These are phyloP conservation scores for Rutidosis leptorrhynchoides DNA, from an alignment of 129 eudicot genomes.

Conservation along the genomic window DNA sequence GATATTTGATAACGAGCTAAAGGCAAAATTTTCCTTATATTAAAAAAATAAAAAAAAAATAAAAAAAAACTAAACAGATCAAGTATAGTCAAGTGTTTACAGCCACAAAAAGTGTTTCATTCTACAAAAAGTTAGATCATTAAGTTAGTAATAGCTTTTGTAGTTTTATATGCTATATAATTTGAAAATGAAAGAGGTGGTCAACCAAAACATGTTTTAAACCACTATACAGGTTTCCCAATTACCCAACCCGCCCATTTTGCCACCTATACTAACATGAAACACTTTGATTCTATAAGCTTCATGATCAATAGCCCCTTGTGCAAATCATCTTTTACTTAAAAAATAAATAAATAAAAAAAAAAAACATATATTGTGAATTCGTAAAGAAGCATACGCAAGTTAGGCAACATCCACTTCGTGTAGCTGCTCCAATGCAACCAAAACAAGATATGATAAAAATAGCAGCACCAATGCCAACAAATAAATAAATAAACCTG, in stretches of 20 bases:
- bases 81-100: neutral
- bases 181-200: neutral
- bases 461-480: conserved; percentile 66
- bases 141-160: neutral
- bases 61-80: neutral
- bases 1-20: neutral
- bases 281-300: neutral
- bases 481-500: conserved; percentile 86
- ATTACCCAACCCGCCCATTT: neutral
- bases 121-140: neutral
- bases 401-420: conserved; percentile 84
- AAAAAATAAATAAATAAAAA: no score
- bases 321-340: neutral
- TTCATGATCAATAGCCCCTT: conserved; percentile 1
- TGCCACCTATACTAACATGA: neutral
- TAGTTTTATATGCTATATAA: neutral
- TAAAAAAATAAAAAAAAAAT: no score
- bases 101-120: neutral
- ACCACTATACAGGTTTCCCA: neutral
- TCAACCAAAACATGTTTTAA: conserved; percentile 9
- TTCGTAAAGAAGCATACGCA: conserved; percentile 61
- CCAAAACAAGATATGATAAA: conserved; percentile 80
- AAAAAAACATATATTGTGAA: neutral
- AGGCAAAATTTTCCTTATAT: neutral
- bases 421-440: conserved; percentile 77